Base-by-base conservation (phyloP, 306 rosid species). In the Trifolium fragiferum region DNA sequence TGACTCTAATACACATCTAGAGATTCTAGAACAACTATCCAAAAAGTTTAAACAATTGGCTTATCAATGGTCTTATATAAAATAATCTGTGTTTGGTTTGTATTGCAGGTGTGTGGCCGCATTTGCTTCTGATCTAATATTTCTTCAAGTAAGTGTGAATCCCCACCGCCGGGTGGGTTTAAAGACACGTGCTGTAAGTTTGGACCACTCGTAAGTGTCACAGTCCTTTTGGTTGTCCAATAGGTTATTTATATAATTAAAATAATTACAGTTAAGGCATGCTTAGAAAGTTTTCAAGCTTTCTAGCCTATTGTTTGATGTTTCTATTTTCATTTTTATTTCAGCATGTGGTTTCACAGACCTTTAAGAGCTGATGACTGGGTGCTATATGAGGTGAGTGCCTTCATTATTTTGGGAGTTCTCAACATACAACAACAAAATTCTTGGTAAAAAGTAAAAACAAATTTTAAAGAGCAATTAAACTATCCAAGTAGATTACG, bases 321-420 rank as follows among this genome's bases (percentile, higher is more conserved):
- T 41, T 66, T 50, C 53, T 23, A 5, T 14, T 53, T 82, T 49
- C 9, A 20, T 51, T 76, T 49, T 69, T 63, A 51, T 79, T 76
- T 44, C 90, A 94, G 98, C 77, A 75, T 94, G 83, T 92, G 97
- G 95, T 94, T 94, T 82, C 97, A 94, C 83, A 93, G 97, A 37
- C 84, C 81, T 75, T 8, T 91, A 21, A 90, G 88, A 87, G 98
- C 97, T 37, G 97, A 94, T 82, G 97, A 94, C 72, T 94, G 98
- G 98, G 16, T 90, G 6, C 75, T 94, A 58, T 86, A 78, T 82
- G 97, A 82, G 84, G 98, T 94, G 73, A 80, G 90, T 84, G 70
- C 67, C 47, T 64, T 57, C 44, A 21, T 57, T 53, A 64, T 51
- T 75, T 68, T 41, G 12, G 54, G 6, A 10, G 16, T 35, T 59